Evolutionary conservation across 2,329 filamentous ascomycete genomes (phyloP), one percentile per base, ranked within the genome.

Genomic region (Chrysoporthe austroafricana): DNA sequence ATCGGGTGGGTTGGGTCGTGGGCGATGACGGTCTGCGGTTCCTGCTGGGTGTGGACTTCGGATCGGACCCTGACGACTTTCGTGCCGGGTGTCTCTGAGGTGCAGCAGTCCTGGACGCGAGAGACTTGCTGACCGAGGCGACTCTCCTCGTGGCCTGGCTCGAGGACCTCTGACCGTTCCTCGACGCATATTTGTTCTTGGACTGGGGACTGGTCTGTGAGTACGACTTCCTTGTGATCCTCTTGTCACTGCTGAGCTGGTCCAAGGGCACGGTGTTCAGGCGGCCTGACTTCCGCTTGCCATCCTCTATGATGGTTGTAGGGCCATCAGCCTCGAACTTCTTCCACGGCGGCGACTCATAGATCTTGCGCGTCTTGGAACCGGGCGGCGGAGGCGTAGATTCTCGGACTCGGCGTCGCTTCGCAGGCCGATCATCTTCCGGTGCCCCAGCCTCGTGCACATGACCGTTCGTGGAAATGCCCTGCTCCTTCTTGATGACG

Each of bases 321-420:
- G 96, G 96, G 0, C 96, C 96, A 39, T 97, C 92, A 52, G 91
- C 93, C 68, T 86, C 86, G 70, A 92, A 86, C 75, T 89, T 92
- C 82, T 96, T 98, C 96, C 96, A 99, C 32, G 96, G 96, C 72
- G 96, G 96, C 71, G 95, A 98, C 69, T 86, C 84, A 64, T 82
- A 81, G 80, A 90, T 83, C 74, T 78, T 74, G 70, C 82, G 78
- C 70, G 82, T 77, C 68, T 79, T 71, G 66, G 69, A 73, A 32
- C 72, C 73, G 67, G 68, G 74, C 3, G 77, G 75, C 0, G 74
- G 75, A 44, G 83, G 81, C 34, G 81, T 85, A 70, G 77, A 76
- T 11, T 85, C 82, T 70, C 81, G 82, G 42, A 86, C 83, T 76
- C 88, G 88, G 70, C 88, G 89, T 76, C 90, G 88, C 79, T 94